Base-by-base conservation (phyloP, 257 asterid species). In the Cordia subcordata region DNA sequence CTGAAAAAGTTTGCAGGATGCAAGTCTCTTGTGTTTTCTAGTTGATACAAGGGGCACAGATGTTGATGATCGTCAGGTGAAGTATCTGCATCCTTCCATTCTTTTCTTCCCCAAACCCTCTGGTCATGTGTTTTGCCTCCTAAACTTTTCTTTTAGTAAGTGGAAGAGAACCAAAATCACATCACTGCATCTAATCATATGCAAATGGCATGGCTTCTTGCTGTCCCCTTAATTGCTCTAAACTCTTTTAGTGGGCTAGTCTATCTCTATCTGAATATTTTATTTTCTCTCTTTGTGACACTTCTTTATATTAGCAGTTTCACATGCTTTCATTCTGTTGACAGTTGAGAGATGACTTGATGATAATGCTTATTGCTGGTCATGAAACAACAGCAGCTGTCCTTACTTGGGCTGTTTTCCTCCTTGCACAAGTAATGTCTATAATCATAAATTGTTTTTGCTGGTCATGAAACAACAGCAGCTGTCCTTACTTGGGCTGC, bases 311-410 rank as follows among this genome's bases (percentile, higher is more conserved):
- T 32, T 32, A 38, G 18, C 46, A 11, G 20, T 64, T n/a, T n/a
- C n/a, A n/a, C n/a, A n/a, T n/a, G n/a, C n/a, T n/a, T n/a, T n/a
- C n/a, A n/a, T n/a, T n/a, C n/a, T n/a, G n/a, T n/a, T n/a, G n/a
- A n/a, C n/a, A n/a, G n/a, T n/a, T n/a, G n/a, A n/a, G n/a, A n/a
- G n/a, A n/a, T n/a, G n/a, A n/a, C n/a, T n/a, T n/a, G n/a, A n/a
- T n/a, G n/a, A n/a, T n/a, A n/a, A n/a, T n/a, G n/a, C n/a, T n/a
- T n/a, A n/a, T n/a, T n/a, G n/a, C n/a, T 27, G 8, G 20, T 45
- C 99, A 92, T 63, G 99, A 92, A 82, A 92, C 99, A 52, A 88
- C 99, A 3, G 97, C 99, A 2, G 96, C 97, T 60, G 97, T 92
- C 38, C 99, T 92, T 59, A 92, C 99, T 21, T 14, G 23, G 16